phyloP scores from a whole-genome alignment of 805 yeast genomes.

The Ogataea angusta region DNA sequence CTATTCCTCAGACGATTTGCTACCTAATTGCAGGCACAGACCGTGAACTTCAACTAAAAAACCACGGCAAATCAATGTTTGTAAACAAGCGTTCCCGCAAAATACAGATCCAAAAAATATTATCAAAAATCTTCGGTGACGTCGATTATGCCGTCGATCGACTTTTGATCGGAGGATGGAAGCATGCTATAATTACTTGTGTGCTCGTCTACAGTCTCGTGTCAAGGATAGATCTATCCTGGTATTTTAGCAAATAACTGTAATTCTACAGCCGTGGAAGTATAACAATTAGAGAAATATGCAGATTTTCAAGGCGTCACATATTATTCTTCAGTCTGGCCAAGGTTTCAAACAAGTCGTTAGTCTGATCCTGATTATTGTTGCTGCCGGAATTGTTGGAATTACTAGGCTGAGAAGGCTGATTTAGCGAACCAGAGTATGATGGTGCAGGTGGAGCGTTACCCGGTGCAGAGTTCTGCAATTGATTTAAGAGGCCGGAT shows the following conservation, averaged over 20 bases:
- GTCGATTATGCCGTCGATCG: slow-evolving; percentile 6
- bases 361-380: slow-evolving; percentile 29
- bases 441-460: slow-evolving; percentile 19
- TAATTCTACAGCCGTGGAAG: not conserved
- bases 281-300: not conserved
- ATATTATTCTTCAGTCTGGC: slow-evolving; percentile 37
- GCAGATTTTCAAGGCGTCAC: slow-evolving; percentile 18
- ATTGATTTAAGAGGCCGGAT: slow-evolving; percentile 21
- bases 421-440: slow-evolving; percentile 12
- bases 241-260: not conserved
- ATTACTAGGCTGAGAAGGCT: slow-evolving; percentile 13
- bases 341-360: slow-evolving; percentile 35
- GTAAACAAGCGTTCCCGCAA: slow-evolving; percentile 14
- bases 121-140: slow-evolving; percentile 1
- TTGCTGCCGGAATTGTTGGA: slow-evolving; percentile 10
- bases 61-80: not conserved
- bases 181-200: not conserved
- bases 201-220: not conserved
- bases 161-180: not conserved
- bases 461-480: slow-evolving; percentile 24
- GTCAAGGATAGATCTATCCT: not conserved
- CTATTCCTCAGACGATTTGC: not conserved
- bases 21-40: no score
- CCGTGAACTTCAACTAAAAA: not conserved
- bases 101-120: slow-evolving; percentile 1